These are phyloP conservation scores for Backusella macrospora DNA, from an alignment of 192 early-diverging fungal genomes.

Conservation along the genomic window DNA sequence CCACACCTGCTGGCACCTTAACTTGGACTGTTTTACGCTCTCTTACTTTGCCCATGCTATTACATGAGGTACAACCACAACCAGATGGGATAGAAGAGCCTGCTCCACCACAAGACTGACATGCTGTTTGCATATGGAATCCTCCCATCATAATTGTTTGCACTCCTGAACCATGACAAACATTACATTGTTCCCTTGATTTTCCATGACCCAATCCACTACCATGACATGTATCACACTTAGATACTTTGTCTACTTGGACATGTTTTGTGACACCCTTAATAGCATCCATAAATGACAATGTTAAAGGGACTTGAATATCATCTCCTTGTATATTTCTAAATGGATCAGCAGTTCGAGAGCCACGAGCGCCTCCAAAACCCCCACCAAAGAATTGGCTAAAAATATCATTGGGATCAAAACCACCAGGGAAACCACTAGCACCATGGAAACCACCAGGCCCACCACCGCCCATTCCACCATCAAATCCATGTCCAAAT, in stretches of 20 bases:
- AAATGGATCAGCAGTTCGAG: slow-evolving; percentile 32
- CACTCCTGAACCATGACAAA: slow-evolving; percentile 85
- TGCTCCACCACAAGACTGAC: slow-evolving; percentile 82
- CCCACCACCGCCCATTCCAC: slow-evolving; percentile 25
- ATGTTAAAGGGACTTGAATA: slow-evolving; percentile 63
- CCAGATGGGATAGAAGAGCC: slow-evolving; percentile 70
- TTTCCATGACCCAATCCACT: slow-evolving; percentile 79
- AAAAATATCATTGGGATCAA: slow-evolving; percentile 50
- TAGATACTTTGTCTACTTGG: slow-evolving; percentile 63
- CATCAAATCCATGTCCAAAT: slow-evolving; percentile 66
- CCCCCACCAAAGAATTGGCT: slow-evolving; percentile 42
- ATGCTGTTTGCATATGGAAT: slow-evolving; percentile 88
- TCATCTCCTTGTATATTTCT: slow-evolving; percentile 56
- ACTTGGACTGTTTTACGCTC: slow-evolving; percentile 73
- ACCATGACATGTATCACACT: slow-evolving; percentile 83
- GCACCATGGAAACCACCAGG: slow-evolving; percentile 48
- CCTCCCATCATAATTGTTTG: slow-evolving; percentile 83
- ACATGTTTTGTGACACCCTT: slow-evolving; percentile 74
- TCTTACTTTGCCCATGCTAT: slow-evolving; percentile 79
- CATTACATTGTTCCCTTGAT: slow-evolving; percentile 67
- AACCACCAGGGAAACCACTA: slow-evolving; percentile 62
- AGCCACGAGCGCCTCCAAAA: slow-evolving; percentile 49
- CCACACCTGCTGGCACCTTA: slow-evolving; percentile 84
- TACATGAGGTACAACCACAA: slow-evolving; percentile 76
- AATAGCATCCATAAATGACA: slow-evolving; percentile 92